Conservation (phyloP, 257 asterid species). For the Cordia subcordata region DNA sequence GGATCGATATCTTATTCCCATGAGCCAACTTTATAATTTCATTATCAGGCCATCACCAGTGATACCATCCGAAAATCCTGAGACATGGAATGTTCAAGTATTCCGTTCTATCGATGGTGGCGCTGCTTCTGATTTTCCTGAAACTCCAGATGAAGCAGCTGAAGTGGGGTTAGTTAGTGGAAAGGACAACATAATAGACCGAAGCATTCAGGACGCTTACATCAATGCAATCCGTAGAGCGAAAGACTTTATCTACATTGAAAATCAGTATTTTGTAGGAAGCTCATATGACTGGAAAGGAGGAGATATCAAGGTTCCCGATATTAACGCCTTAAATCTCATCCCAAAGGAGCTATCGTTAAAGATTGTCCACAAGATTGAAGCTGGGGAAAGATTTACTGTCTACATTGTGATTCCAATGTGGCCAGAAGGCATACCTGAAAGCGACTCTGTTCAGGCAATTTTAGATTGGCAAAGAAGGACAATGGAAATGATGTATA, state of each 20-base stretch:
- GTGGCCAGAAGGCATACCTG: conserved; percentile 97
- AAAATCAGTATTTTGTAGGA: conserved; percentile 81
- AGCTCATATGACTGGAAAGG: conserved; percentile 80
- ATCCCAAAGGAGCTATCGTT: conserved; percentile 81
- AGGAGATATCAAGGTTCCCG: conserved; percentile 31
- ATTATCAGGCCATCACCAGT: conserved; percentile 36
- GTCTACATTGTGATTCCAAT: conserved; percentile 83
- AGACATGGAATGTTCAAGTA: conserved; percentile 76
- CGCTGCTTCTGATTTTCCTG: conserved; percentile 57
- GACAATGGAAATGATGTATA: conserved; percentile 98
- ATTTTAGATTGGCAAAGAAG: conserved; percentile 90
- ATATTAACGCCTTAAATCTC: conserved; percentile 61
- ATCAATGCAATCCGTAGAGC: conserved; percentile 87
- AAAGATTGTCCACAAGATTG: conserved; percentile 74
- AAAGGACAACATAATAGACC: conserved; percentile 59
- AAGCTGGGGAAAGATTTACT: conserved; percentile 56
- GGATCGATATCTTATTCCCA: conserved; percentile 28
- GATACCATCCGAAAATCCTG: conserved; percentile 35
- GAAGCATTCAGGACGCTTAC: conserved; percentile 86
- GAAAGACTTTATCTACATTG: conserved; percentile 72
- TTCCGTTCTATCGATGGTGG: conserved; percentile 87
- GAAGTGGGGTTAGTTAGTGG: conserved; percentile 57
- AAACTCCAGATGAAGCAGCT: conserved; percentile 38
- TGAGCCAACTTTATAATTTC: conserved; percentile 39
- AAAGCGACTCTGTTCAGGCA: conserved; percentile 82